A percentile compares a stretch with the other conserved stretches of the same genome.
Conservation (phyloP, 805 yeast genomes). For the Lachancea thermotolerans region DNA sequence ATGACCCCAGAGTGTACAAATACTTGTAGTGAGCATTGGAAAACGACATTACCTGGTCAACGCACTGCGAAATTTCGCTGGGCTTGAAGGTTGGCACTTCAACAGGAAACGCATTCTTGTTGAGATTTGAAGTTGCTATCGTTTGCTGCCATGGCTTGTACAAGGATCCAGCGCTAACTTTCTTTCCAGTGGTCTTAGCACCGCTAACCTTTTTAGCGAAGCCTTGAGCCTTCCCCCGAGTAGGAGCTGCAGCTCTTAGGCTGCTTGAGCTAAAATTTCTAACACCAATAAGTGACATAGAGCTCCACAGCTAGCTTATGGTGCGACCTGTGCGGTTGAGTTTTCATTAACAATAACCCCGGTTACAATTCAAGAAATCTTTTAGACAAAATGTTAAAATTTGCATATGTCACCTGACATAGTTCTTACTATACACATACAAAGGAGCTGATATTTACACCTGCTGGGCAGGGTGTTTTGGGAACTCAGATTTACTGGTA, state of each 20-base stretch:
- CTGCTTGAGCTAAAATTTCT: conserved; percentile 15
- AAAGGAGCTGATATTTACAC: no score
- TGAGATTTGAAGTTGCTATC: conserved; percentile 26
- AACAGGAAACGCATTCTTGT: conserved; percentile 24
- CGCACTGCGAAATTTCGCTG: conserved; percentile 5
- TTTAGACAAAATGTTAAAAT: no score
- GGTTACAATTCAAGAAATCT: no score
- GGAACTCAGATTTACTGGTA: no score
- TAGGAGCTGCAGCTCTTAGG: conserved; percentile 19
- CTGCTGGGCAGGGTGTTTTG: no score
- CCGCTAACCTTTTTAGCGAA: conserved; percentile 21
- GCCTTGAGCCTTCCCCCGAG: conserved; percentile 27
- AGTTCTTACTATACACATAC: no score
- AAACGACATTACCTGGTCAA: conserved; percentile 36
- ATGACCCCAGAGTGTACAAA: conserved; percentile 52
- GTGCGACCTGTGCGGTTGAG: no score
- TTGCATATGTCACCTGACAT: no score
- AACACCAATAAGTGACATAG: conserved; percentile 17
- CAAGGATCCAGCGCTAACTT: conserved; percentile 25
- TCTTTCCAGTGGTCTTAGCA: conserved; percentile 21
- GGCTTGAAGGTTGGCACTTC: conserved; percentile 19
- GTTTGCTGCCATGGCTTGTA: conserved; percentile 32
- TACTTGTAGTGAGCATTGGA: conserved; percentile 35
- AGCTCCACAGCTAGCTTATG: background rate
- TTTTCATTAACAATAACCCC: no score